phyloP scores from a whole-genome alignment of 2,329 filamentous ascomycete species.

The Sclerotinia trifoliorum region DNA sequence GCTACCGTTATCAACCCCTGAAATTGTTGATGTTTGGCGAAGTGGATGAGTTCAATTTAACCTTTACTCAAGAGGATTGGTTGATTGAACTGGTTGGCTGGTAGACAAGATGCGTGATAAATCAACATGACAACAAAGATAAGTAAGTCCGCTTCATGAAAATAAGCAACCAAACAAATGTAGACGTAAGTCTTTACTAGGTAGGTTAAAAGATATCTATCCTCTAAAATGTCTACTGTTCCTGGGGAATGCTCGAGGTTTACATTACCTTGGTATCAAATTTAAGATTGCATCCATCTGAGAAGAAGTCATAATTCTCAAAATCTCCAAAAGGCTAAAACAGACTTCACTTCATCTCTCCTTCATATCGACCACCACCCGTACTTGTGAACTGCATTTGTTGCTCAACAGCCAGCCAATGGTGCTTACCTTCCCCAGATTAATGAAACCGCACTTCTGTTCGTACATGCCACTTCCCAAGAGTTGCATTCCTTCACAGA shows the following conservation, averaged over 20 bases:
- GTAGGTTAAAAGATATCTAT: background rate
- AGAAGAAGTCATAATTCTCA: background rate
- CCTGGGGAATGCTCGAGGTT: background rate
- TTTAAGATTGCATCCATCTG: background rate
- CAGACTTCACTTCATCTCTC: background rate
- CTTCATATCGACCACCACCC: background rate
- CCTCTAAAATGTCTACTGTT: background rate
- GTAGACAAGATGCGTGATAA: slow-evolving; percentile 14
- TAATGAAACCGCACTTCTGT: slow-evolving; percentile 31
- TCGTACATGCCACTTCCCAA: slow-evolving; percentile 18
- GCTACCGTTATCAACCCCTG: slow-evolving; percentile 2
- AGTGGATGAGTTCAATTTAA: background rate
- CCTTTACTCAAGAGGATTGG: background rate
- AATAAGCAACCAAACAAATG: background rate
- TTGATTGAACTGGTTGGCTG: slow-evolving; percentile 6
- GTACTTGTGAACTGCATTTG: background rate
- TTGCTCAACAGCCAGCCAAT: slow-evolving; percentile 28
- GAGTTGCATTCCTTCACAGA: slow-evolving; percentile 18
- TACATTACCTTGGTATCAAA: background rate
- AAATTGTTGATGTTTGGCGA: slow-evolving; percentile 7
- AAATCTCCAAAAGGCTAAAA: background rate
- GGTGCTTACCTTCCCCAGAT: slow-evolving; percentile 36
- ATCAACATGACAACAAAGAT: slow-evolving; percentile 3
- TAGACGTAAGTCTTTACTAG: background rate
- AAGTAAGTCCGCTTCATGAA: background rate